A percentile compares a stretch with the other conserved stretches of the same genome.
These are phyloP conservation scores for Aspergillus glaucus DNA, from an alignment of 2,329 filamentous ascomycete genomes.

Conservation along the genomic window DNA sequence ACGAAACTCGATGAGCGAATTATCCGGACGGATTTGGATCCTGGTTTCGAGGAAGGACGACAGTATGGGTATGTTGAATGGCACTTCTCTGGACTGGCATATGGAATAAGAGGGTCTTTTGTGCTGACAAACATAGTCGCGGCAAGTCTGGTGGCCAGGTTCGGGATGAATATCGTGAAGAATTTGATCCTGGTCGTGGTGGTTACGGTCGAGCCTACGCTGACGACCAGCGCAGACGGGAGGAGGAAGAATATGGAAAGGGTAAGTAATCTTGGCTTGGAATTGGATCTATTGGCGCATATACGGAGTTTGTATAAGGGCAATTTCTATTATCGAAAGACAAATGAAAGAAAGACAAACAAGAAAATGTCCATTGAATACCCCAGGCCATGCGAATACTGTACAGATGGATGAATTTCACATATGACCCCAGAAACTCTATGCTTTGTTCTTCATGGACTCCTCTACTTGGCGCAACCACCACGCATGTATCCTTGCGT, in stretches of 20 bases:
- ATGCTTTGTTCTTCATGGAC: slow-evolving; percentile 26
- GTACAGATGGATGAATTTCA: slow-evolving; percentile 1
- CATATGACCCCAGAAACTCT: neutral
- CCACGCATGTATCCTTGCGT: slow-evolving; percentile 86
- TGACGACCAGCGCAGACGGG: slow-evolving; percentile 52
- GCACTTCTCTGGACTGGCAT: neutral
- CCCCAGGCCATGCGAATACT: slow-evolving; percentile 17
- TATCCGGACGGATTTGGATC: slow-evolving; percentile 90
- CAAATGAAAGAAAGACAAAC: slow-evolving; percentile 8
- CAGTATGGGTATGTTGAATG: slow-evolving; percentile 66
- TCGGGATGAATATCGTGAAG: slow-evolving; percentile 92
- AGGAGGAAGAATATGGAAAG: slow-evolving; percentile 55
- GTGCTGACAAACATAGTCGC: slow-evolving; percentile 43
- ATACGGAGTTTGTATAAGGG: slow-evolving; percentile 28
- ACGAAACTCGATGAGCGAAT: slow-evolving; percentile 97
- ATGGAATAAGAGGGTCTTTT: neutral
- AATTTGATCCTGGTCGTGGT: slow-evolving; percentile 91
- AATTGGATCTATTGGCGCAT: slow-evolving; percentile 17
- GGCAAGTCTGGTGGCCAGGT: slow-evolving; percentile 96
- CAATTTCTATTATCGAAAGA: slow-evolving; percentile 23
- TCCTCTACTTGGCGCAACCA: slow-evolving; percentile 70
- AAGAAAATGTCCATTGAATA: slow-evolving; percentile 14
- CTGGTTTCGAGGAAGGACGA: slow-evolving; percentile 89
- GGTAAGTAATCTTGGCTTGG: slow-evolving; percentile 40
- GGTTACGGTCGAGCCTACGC: slow-evolving; percentile 76